Evolutionary conservation across 371 early-diverging fungal species (phyloP).

Genomic region (Mucor velutinosus): DNA sequence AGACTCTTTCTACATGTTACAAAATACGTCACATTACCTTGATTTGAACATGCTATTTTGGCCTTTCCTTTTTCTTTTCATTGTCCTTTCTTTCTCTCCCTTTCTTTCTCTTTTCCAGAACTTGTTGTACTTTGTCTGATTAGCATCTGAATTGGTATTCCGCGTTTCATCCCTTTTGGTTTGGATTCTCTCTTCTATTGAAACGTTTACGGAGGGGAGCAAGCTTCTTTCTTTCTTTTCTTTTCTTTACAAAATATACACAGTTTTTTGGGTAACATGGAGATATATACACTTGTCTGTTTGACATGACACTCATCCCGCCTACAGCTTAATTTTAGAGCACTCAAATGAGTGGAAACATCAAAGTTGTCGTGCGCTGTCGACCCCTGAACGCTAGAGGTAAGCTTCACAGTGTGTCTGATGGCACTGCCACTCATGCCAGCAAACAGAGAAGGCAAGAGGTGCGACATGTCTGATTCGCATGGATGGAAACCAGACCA

Average conservation of each 20-base stretch:
- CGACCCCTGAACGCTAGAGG: slow-evolving; percentile 79
- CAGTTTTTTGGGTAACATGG: not conserved
- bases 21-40: slow-evolving; percentile 1
- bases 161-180: not conserved
- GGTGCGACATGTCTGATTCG: slow-evolving; percentile 58
- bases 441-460: slow-evolving; percentile 54
- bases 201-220: slow-evolving; percentile 3
- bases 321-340: not conserved
- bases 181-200: not conserved
- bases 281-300: not conserved
- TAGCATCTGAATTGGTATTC: slow-evolving; percentile 1
- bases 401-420: not conserved
- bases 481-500: slow-evolving; percentile 71
- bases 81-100: not conserved
- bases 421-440: not conserved
- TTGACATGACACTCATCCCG: not conserved
- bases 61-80: slow-evolving; percentile 8
- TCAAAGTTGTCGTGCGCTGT: slow-evolving; percentile 81
- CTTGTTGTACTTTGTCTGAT: not conserved
- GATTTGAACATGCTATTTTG: not conserved
- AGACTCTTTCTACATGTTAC: not conserved
- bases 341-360: slow-evolving; percentile 50
- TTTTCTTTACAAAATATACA: not conserved
- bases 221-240: not conserved
- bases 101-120: not conserved